These are phyloP conservation scores for Ophiosphaerella herpotricha DNA, from an alignment of 2,329 filamentous ascomycete genomes.

Conservation along the genomic window DNA sequence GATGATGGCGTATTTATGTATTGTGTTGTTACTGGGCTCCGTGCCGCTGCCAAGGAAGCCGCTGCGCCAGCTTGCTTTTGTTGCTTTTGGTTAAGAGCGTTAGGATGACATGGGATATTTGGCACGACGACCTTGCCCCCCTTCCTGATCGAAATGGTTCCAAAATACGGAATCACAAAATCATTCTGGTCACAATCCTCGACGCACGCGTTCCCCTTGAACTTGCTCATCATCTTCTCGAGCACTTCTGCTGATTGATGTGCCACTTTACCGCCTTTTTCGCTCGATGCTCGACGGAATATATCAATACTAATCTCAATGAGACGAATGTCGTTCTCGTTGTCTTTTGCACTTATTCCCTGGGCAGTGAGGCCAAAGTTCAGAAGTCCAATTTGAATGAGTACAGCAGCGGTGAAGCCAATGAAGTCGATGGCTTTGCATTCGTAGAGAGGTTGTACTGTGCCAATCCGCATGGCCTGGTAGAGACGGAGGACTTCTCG, in stretches of 20 bases:
- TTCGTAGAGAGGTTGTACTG: conserved; percentile 48
- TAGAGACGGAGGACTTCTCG: conserved; percentile 50
- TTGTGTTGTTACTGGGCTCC: neutral
- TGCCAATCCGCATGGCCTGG: conserved; percentile 43
- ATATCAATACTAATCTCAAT: conserved; percentile 50
- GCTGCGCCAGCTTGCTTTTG: neutral
- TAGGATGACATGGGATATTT: neutral
- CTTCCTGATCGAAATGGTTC: conserved; percentile 45
- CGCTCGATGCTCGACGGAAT: conserved; percentile 46
- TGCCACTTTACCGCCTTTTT: conserved; percentile 49
- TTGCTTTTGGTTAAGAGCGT: conserved; percentile 1
- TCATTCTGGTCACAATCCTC: conserved; percentile 23
- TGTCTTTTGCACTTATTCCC: conserved; percentile 25
- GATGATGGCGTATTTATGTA: conserved; percentile 18
- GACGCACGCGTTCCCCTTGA: conserved; percentile 17
- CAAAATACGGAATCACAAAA: conserved; percentile 50
- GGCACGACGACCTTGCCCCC: conserved; percentile 27
- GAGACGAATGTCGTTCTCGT: conserved; percentile 43
- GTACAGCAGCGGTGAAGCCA: conserved; percentile 52
- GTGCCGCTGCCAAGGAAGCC: neutral
- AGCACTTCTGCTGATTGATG: conserved; percentile 46
- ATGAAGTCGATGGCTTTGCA: conserved; percentile 55
- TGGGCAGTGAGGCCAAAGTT: conserved; percentile 34
- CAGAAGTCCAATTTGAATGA: conserved; percentile 51
- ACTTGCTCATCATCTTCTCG: conserved; percentile 44